Conservation (phyloP, 257 asterid species). For the Lantana camara region DNA sequence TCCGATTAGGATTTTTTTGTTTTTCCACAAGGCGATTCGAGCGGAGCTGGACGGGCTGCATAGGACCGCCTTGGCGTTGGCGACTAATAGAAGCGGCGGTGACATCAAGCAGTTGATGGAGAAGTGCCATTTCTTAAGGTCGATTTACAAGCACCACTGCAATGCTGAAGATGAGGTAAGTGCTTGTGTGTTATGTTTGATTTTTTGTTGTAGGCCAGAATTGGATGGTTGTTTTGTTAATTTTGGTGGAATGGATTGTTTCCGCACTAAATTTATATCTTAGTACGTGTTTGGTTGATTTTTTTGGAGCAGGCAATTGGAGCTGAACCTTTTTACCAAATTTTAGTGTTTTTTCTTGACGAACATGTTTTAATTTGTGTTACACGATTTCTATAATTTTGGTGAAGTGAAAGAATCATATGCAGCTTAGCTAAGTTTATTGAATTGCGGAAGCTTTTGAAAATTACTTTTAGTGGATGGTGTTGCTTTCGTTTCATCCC, state of each 20-base stretch:
- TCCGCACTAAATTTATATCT: not conserved
- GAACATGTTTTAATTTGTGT: not conserved
- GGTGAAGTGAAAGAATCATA: not conserved
- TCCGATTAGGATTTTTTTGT: conserved; percentile 70
- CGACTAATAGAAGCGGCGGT: conserved; percentile 48
- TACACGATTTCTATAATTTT: conserved; percentile 16
- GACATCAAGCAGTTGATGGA: conserved; percentile 59
- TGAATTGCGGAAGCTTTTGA: conserved; percentile 4
- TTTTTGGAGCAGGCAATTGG: conserved; percentile 1
- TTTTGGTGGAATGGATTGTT: conserved; percentile 1
- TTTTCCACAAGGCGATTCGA: conserved; percentile 78
- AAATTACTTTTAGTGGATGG: conserved; percentile 1
- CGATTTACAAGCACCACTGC: conserved; percentile 82
- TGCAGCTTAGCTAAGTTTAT: conserved; percentile 1
- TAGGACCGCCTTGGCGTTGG: conserved; percentile 62
- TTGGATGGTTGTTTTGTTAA: not conserved
- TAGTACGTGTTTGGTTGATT: conserved; percentile 14
- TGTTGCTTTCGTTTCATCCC: not conserved
- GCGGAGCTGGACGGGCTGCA: conserved; percentile 69
- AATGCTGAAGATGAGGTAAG: conserved; percentile 88
- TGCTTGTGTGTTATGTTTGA: not conserved
- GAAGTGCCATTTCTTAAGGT: conserved; percentile 59
- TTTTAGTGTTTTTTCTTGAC: not conserved
- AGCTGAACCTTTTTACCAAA: conserved; percentile 17
- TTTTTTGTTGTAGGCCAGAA: not conserved